Evolutionary conservation across 768 basidiomycete species (phyloP), one percentile per base, ranked within the genome.

Genomic region (Roridomyces roridus): DNA sequence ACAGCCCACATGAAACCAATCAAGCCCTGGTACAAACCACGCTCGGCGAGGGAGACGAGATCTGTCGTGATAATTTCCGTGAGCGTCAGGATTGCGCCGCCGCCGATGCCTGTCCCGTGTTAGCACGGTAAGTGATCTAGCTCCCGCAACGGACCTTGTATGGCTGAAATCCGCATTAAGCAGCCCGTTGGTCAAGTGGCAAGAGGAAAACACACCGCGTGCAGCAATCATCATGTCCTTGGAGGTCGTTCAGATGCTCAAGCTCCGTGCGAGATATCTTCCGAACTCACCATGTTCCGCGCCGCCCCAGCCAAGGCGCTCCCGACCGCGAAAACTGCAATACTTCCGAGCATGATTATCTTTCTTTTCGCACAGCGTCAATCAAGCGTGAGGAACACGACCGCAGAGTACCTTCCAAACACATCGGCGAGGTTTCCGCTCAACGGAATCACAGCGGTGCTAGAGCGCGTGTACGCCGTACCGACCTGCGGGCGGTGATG

Each of bases 291-390:
- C 72, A 81, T 77, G 40, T 29, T 75, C 17, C 68, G 70, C 0
- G 78, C 71, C 0, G 71, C 70, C 2, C 80, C 81, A 3, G 70
- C 71, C 1, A 83, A 23, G 11, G 72, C 77, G 18, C 74, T 76
- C 0, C 80, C 80, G 21, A 77, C 42, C 0, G 73, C 71, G 46
- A 78, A 79, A 17, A 74, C 53, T 14, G 57, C 55, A 8, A 77
- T 60, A 14, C 20, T 18, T 1, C 60, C 12, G 2, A 77, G 51
- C 42, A 74, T 56, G n/a, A 69, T 57, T 4, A 71, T 68, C 15
- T 67, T 64, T 18, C 54, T 55, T n/a, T n/a, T n/a, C n/a, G n/a
- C n/a, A n/a, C 23, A n/a, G 24, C 41, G 3, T 3, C 3, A 12
- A 42, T 14, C 42, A 14, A 14, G 11, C 34, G 24, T 18, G 5